Conservation (phyloP, 768 basidiomycete species). For the Rhodotorula toruloides region DNA sequence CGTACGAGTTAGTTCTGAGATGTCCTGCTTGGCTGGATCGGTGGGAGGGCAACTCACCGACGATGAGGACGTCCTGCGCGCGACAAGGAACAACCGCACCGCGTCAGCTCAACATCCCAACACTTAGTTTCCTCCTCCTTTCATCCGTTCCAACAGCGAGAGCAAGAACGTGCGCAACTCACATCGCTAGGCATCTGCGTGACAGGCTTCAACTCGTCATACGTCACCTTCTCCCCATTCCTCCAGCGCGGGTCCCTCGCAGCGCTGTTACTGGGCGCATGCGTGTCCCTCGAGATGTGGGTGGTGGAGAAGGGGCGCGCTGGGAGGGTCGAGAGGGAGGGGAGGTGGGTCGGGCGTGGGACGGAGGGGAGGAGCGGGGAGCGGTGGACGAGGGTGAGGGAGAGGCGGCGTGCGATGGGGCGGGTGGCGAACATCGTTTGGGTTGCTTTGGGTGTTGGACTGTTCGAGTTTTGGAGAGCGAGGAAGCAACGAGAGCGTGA, state of each 20-base stretch:
- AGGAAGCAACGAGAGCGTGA: neutral
- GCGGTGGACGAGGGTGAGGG: neutral
- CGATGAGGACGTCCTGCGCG: slow-evolving; percentile 35
- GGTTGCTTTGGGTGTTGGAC: neutral
- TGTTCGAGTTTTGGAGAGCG: neutral
- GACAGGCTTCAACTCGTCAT: slow-evolving; percentile 73
- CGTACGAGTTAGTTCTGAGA: neutral
- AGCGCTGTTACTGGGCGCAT: neutral
- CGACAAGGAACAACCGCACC: neutral
- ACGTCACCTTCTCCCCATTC: slow-evolving; percentile 52
- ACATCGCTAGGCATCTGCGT: slow-evolving; percentile 63
- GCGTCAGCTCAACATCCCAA: neutral
- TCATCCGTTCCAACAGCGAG: neutral
- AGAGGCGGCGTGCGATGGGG: neutral
- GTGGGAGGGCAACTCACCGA: slow-evolving; percentile 12
- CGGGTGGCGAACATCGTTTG: slow-evolving; percentile 1
- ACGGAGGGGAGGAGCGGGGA: neutral
- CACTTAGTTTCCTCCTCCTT: neutral
- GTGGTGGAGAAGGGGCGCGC: neutral
- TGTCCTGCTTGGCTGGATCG: neutral
- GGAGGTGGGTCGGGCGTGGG: neutral
- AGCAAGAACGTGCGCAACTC: slow-evolving; percentile 44
- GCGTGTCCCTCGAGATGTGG: too few species aligned
- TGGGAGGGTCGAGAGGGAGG: neutral
- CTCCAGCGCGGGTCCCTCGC: slow-evolving; percentile 17